Evolutionary conservation across 106 monocot species (phyloP).

Genomic region (Narthecium ossifragum): DNA sequence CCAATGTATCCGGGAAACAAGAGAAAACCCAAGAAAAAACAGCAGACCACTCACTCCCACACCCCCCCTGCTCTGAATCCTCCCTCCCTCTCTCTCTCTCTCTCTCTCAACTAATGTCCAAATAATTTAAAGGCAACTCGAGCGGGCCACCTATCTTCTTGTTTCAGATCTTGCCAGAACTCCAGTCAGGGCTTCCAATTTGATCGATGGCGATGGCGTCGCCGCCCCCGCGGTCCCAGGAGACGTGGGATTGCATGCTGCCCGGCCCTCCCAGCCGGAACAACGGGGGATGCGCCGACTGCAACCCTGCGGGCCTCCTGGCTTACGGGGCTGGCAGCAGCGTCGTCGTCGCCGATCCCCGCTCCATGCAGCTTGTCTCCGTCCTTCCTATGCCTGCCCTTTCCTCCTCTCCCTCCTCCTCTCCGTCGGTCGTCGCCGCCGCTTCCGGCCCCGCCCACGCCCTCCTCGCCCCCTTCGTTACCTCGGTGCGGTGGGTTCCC

Average conservation of each 20-base stretch:
- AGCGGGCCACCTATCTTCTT: no score
- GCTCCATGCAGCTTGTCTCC: conserved; percentile 74
- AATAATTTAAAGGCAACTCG: no score
- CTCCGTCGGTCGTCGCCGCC: conserved; percentile 12
- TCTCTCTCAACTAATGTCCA: no score
- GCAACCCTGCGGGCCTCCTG: conserved; percentile 58
- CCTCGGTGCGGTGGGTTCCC: conserved; percentile 66
- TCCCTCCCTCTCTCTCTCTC: no score
- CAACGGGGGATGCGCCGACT: conserved; percentile 68
- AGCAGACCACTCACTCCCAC: no score
- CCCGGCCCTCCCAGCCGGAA: conserved; percentile 81
- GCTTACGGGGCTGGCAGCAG: conserved; percentile 82
- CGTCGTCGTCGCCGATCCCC: conserved; percentile 64
- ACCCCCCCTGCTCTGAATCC: no score
- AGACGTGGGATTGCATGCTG: conserved; percentile 52
- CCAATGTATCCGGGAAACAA: no score
- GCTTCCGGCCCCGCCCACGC: conserved; percentile 25
- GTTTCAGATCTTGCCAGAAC: no score
- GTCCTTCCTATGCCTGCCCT: conserved; percentile 79
- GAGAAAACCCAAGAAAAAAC: no score
- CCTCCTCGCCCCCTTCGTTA: conserved; percentile 74
- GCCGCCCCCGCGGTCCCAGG: conserved; percentile 13
- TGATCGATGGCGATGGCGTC: no score
- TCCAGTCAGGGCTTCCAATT: no score
- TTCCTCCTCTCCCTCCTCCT: conserved; percentile 5